Base-by-base conservation (phyloP, 2,329 filamentous ascomycete species). In the Apiospora pterosperma region DNA sequence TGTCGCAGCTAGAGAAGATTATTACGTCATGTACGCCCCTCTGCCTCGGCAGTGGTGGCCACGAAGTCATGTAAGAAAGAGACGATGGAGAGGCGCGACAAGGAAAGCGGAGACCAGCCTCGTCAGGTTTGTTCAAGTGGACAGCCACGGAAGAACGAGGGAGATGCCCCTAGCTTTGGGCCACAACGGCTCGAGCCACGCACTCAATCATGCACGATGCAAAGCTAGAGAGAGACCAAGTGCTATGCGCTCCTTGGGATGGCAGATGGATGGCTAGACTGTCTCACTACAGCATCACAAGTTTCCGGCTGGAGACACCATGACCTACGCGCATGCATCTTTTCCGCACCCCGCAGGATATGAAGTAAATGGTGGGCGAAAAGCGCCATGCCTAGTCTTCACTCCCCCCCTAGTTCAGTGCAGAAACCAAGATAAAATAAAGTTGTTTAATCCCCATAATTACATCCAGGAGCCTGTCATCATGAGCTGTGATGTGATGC, bases 41-140 rank as follows among this genome's bases (percentile, higher is more conserved):
- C 65, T 69, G 69, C 60, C 63, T 61, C 48, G 65, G 64, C 21
- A 66, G 41, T 60, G 44, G 34, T 71, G 74, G 72, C 70, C 71
- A 76, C 72, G 74, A 75, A 76, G 67, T 76, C 74, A 76, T 76
- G 74, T 76, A 76, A 74, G 70, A 68, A 71, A 69, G 66, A 55
- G 48, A 55, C 48, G 48, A 67, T 64, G 67, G 67, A 69, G 67
- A 67, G 69, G 61, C 65, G 65, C 62, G 62, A 55, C 34, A 64
- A 60, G 65, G 67, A 71, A 55, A 34, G 48, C 5, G 28, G 48
- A 67, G 65, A 64, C 67, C 59, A 38, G 36, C 31, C 48, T 34
- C 62, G 62, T 10, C 31, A 39, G 34, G 48, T 36, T 34, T 63
- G 66, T 75, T 75, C 72, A 75, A 75, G 72, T 75, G 73, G 74